phyloP scores from a whole-genome alignment of 1,284 basidiomycete species.

The Ganoderma boninense region DNA sequence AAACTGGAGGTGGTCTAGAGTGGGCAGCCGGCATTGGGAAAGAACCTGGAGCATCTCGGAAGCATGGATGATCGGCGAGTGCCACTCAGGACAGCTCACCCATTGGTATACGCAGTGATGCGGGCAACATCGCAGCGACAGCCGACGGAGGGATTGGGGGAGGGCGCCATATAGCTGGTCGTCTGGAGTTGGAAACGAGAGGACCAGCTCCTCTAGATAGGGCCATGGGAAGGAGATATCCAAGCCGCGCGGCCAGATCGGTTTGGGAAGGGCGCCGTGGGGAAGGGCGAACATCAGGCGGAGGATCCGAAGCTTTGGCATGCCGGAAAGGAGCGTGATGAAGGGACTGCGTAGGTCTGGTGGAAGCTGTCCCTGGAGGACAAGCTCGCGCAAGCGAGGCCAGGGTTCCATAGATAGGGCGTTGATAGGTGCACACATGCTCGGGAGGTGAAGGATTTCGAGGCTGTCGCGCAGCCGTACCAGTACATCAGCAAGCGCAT shows the following conservation, averaged over 20 bases:
- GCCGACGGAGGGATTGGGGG: not conserved
- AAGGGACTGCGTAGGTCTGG: not conserved
- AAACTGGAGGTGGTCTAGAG: not conserved
- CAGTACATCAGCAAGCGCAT: not conserved
- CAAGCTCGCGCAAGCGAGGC: not conserved
- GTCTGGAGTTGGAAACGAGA: not conserved
- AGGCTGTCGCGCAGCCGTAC: not conserved
- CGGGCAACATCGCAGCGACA: not conserved
- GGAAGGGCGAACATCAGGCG: not conserved
- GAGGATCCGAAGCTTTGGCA: not conserved
- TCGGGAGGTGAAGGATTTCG: not conserved
- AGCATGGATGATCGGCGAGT: not conserved
- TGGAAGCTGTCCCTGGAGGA: not conserved
- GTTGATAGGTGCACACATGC: not conserved
- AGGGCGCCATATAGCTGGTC: slow-evolving; percentile 8
- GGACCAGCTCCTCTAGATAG: not conserved
- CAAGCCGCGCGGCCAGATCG: slow-evolving; percentile 1
- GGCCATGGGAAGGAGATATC: slow-evolving; percentile 6
- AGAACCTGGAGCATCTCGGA: not conserved
- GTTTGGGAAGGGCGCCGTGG: not conserved
- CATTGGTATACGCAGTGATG: not conserved
- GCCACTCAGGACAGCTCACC: not conserved
- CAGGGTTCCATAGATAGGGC: not conserved
- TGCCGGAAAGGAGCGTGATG: not conserved
- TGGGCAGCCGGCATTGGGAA: not conserved